Percentiles rank a stretch among this genome's conserved stretches.
Evolutionary conservation across 148 eudicot genomes (phyloP).

Genomic region (Rhododendron molle): DNA sequence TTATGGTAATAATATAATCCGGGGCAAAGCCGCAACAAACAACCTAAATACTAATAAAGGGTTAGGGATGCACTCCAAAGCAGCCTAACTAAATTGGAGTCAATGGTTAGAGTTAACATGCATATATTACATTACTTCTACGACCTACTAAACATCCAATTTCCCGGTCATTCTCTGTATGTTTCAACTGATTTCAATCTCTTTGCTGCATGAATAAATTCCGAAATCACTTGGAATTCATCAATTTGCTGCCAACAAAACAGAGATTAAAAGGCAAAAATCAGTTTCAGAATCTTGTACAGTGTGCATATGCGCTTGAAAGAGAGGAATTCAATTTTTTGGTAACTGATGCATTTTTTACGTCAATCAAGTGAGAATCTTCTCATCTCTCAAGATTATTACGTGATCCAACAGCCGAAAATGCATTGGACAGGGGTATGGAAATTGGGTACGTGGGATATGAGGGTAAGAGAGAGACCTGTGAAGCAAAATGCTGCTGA

Average conservation of each 20-base stretch:
- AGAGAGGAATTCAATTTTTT: not conserved
- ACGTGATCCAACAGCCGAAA: not conserved
- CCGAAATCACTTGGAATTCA: slow-evolving; percentile 77
- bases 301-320: not conserved
- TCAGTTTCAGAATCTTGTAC: not conserved
- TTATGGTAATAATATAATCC: not conserved
- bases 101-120: slow-evolving; percentile 9
- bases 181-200: slow-evolving; percentile 33
- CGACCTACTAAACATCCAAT: not conserved
- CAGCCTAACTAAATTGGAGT: slow-evolving; percentile 18
- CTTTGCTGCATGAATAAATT: slow-evolving; percentile 76
- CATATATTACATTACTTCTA: slow-evolving; percentile 10
- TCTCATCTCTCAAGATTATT: not conserved
- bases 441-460: not conserved
- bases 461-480: slow-evolving; percentile 39
- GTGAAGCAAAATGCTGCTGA: slow-evolving; percentile 80
- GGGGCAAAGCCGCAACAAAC: not conserved
- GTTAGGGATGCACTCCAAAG: slow-evolving; percentile 11
- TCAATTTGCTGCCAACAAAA: slow-evolving; percentile 52
- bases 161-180: slow-evolving; percentile 15
- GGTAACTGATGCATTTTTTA: not conserved
- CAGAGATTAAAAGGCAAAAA: not conserved
- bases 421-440: not conserved
- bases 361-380: not conserved
- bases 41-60: not conserved